Evolutionary conservation across 257 asterid genomes (phyloP), one percentile per base, ranked within the genome.

Genomic region (Salvia rosmarinus): DNA sequence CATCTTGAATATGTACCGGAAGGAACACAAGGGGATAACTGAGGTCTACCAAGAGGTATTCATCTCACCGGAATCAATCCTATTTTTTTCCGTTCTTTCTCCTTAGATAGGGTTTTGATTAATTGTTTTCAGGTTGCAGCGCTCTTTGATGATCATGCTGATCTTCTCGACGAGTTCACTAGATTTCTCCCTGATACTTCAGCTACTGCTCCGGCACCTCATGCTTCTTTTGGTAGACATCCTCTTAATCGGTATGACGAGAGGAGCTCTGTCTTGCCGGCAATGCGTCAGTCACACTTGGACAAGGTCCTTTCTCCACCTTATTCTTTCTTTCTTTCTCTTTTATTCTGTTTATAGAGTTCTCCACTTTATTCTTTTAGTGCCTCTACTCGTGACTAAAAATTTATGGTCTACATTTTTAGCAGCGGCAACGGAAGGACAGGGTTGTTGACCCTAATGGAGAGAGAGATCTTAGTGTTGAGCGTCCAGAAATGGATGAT

Each of bases 11-110:
- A 95, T 90, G 98, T 95, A 92, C 61, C 77, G 99, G 50, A 95
- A 95, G 82, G 99, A 95, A 68, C 96, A 92, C 88, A 95, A 95
- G 86, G 90, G 95, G 72, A 95, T 95, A 59, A 77, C 81, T 44
- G 99, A 92, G 78, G 98, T 95, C 71, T 90, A 95, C 87, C 91
- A 85, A 69, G 99, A 95, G 99, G 99, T 95, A 73, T 66, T 70
- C 46, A 46, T 75, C 42, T 57, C 50, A 67, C 80, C 63, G 59
- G 21, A 47, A 73, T 58, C 43, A 64, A 20, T 43, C 64, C 12
- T 51, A n/a, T 44, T 3, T 7, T 67, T 60, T 40, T 60, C 32
- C 32, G 54, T 35, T 69, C 30, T 75, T 57, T 35, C 43, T 73
- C 42, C 39, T 49, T 5, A 62, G 64, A 19, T 61, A 40, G 35